Evolutionary conservation across 768 basidiomycete genomes (phyloP).

Genomic region (Tricholoma sp.): DNA sequence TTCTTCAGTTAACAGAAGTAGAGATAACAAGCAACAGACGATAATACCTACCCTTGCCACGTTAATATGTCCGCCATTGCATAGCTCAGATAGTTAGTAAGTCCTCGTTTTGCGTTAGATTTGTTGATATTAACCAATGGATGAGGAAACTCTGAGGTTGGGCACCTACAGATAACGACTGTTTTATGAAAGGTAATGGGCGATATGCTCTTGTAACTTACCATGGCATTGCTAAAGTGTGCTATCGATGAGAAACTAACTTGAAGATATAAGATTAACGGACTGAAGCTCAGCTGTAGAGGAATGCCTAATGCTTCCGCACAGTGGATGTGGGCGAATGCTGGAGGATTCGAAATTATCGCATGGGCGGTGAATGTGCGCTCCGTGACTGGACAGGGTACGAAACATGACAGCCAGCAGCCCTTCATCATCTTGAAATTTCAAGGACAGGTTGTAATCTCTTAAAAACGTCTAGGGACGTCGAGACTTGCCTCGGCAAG

Average conservation of each 20-base stretch:
- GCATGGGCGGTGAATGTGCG: constrained; percentile 54
- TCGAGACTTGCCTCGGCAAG: constrained; percentile 34
- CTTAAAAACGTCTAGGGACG: background rate
- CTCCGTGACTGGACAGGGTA: constrained; percentile 39
- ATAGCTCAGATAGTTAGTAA: constrained; percentile 57
- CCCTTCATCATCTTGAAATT: constrained; percentile 49
- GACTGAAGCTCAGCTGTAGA: constrained; percentile 53
- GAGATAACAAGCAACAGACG: background rate
- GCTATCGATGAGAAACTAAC: background rate
- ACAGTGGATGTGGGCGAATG: constrained; percentile 62
- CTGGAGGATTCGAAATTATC: constrained; percentile 64
- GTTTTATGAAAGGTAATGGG: background rate
- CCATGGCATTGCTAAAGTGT: constrained; percentile 60
- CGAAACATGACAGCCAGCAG: constrained; percentile 50
- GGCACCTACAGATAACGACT: constrained; percentile 28
- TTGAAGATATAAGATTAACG: constrained; percentile 16
- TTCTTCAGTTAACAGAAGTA: background rate
- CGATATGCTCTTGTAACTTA: constrained; percentile 10
- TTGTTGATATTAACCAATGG: constrained; percentile 56
- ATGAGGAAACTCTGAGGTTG: constrained; percentile 53
- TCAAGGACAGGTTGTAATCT: background rate
- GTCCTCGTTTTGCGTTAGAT: constrained; percentile 46
- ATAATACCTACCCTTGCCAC: constrained; percentile 56
- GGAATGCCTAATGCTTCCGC: constrained; percentile 61
- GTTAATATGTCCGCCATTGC: constrained; percentile 55